Base-by-base conservation (phyloP, 1,284 basidiomycete species). In the Volvariella surrecta region DNA sequence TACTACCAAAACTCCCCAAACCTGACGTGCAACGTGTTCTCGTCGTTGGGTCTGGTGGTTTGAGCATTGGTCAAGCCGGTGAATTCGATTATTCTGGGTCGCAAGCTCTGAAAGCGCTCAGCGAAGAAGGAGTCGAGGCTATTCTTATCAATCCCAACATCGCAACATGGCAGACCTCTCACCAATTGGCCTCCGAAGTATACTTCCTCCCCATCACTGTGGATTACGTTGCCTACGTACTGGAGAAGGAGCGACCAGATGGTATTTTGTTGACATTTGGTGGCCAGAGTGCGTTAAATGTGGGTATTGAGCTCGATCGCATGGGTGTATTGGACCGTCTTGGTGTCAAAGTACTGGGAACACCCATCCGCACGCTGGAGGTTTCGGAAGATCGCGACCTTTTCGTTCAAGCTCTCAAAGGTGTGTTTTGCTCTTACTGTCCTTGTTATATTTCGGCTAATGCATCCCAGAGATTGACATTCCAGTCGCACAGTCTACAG, bases 21-120 rank as follows among this genome's bases (percentile, higher is more conserved):
- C 86, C 90, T 19, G 82, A 97, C 54, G 95, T 99, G 39, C 84
- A 88, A 62, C 96, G 95, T 61, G 96, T 99, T 40, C 76, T 99
- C 48, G 90, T 99, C 47, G 92, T 99, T 41, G 96, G 96, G 50
- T 90, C 86, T 51, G 96, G 96, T 57, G 96, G 96, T 49, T 81
- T 99, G 40, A 88, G 83, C 58, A 99, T 99, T 51, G 96, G 96
- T 37, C 96, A 99, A 66, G 96, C 96, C 3, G 96, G 96, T 64
- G 96, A 99, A 67, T 99, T 99, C 65, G 96, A 99, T 65, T 99
- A 99, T 67, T 97, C 93, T 20, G 96, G 89, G 37, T 98, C 95
- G 6, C 96, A 99, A 68, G 96, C 96, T 22, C 84, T 99, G 68
- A 99, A 99, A 66, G 96, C 96, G 10, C 82, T 99, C 46, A 81